Base-by-base conservation (phyloP, 1,284 basidiomycete genomes). In the Jaminaea rosea region DNA sequence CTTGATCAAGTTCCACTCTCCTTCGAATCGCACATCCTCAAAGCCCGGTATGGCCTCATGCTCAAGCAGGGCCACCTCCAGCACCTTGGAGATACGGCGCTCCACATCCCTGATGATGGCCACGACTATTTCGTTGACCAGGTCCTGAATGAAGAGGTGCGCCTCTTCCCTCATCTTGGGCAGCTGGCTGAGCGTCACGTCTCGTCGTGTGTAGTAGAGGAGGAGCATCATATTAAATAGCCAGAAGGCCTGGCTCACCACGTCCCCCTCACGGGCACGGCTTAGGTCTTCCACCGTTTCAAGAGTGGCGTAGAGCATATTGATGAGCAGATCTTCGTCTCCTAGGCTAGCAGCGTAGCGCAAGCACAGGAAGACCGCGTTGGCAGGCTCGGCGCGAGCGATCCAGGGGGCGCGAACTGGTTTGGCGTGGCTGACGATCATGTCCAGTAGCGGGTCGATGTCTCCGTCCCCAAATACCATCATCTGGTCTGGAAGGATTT, bases 71-170 rank as follows among this genome's bases (percentile, higher is more conserved):
- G 88, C 82, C 0, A 81, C 75, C 69, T 97, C 90, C 19, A 98
- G 79, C 29, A 94, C 78, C 49, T 83, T 80, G 74, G 97, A 92
- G 69, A 97, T 87, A 55, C 83, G 82, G 47, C 86, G 80, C 75
- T 98, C 93, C 5, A 87, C 85, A 56, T 88, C 85, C 46, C 93
- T 86, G 62, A 97, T 93, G 63, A 97, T 84, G 73, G 96, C 94
- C 24, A 97, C 93, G 89, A 72, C 55, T 46, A 96, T 86, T 41
- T 92, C 91, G 73, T 96, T 92, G 55, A 96, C 82, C 26, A 94
- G 83, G 76, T 69, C 67, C 4, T 57, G 53, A 1, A 69, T 19
- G 3, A 68, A 44, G 17, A 52, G 32, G n/a, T 55, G 58, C 46
- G 62, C 60, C 44, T 67, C 67, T 5, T 49, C 21, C 8, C 28